Percentiles rank a stretch among this genome's conserved stretches.
phyloP scores from a whole-genome alignment of 1,139 yeast species.

The Nakaseomyces nivariensis region DNA sequence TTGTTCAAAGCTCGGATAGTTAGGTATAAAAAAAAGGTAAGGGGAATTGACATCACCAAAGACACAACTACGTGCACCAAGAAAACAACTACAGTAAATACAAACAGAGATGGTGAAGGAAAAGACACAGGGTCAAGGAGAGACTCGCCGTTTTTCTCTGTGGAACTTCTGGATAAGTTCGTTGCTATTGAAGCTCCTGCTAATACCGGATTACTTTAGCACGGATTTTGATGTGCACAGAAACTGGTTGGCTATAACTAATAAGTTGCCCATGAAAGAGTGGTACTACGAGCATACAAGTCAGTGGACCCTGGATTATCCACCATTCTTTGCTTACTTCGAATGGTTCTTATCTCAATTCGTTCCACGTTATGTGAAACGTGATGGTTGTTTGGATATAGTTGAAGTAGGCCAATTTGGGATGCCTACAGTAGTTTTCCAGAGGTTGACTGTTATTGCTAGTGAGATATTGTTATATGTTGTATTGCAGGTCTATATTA shows the following conservation, averaged over 20 bases:
- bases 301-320: constrained; percentile 95
- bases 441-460: constrained; percentile 66
- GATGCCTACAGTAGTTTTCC: constrained; percentile 70
- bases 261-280: constrained; percentile 57
- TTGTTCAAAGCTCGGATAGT: too few species aligned
- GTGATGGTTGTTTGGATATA: constrained; percentile 74
- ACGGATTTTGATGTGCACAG: constrained; percentile 97
- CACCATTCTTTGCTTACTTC: constrained; percentile 94
- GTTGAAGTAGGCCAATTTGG: constrained; percentile 70
- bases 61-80: too few species aligned
- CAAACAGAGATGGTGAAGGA: background rate
- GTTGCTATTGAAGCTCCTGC: constrained; percentile 44
- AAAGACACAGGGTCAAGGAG: background rate
- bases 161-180: constrained; percentile 59
- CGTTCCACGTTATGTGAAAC: constrained; percentile 52
- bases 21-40: too few species aligned
- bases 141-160: constrained; percentile 33
- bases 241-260: constrained; percentile 91
- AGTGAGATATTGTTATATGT: constrained; percentile 66
- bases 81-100: too few species aligned
- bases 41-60: too few species aligned
- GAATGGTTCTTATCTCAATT: constrained; percentile 70
- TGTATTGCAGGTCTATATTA: constrained; percentile 63
- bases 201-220: constrained; percentile 29
- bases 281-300: constrained; percentile 85